These are phyloP conservation scores for Chenopodium album DNA, from an alignment of 148 eudicot genomes.

Conservation along the genomic window DNA sequence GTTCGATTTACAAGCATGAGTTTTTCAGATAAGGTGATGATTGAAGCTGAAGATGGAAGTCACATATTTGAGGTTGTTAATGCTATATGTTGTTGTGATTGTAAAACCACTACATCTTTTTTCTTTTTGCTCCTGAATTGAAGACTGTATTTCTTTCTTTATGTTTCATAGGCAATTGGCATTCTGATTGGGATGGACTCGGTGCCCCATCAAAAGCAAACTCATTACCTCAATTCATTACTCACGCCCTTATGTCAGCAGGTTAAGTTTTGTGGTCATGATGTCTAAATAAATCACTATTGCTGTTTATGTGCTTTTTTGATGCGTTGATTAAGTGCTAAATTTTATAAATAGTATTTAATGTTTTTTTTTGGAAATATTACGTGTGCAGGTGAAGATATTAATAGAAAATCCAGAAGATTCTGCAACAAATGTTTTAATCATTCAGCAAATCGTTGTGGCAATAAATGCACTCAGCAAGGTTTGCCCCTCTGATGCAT, in stretches of 20 bases:
- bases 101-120: neutral
- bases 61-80: constrained; percentile 83
- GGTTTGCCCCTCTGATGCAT: constrained; percentile 38
- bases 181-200: constrained; percentile 96
- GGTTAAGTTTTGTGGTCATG: constrained; percentile 39
- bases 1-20: constrained; percentile 70
- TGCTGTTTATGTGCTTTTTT: neutral
- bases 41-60: constrained; percentile 89
- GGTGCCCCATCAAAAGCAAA: constrained; percentile 76
- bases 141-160: neutral
- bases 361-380: constrained; percentile 4
- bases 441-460: constrained; percentile 82
- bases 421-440: constrained; percentile 47
- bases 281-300: neutral
- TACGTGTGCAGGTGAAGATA: constrained; percentile 58
- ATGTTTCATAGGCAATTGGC: constrained; percentile 75
- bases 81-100: neutral
- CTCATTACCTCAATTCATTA: constrained; percentile 72
- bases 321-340: neutral
- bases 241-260: constrained; percentile 94
- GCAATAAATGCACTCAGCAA: constrained; percentile 97
- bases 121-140: neutral
- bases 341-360: neutral
- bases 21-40: constrained; percentile 46
- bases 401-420: constrained; percentile 52